Evolutionary conservation across 164 flowering plant genomes (phyloP).

Genomic region (Tinospora cordifolia): DNA sequence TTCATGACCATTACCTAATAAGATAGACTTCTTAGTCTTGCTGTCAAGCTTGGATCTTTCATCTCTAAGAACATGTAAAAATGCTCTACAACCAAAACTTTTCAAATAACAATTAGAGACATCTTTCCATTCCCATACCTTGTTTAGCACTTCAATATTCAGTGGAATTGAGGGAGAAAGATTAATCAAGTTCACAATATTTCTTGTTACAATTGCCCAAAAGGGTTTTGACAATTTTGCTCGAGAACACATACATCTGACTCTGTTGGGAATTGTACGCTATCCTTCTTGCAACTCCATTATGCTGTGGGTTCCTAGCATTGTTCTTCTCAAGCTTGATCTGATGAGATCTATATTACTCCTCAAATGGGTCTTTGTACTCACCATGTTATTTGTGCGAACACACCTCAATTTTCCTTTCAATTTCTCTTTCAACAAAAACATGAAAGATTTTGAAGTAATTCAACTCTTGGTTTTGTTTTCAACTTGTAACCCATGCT

Average conservation of each 20-base stretch:
- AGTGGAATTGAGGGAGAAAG: background rate
- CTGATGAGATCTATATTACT: constrained; percentile 9
- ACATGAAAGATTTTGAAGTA: constrained; percentile 10
- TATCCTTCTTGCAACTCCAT: background rate
- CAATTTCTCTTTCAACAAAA: constrained; percentile 12
- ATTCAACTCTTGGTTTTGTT: constrained; percentile 13
- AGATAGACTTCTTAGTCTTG: background rate
- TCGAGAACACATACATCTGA: background rate
- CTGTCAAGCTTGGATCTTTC: background rate
- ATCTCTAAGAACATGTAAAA: background rate
- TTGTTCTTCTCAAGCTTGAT: constrained; percentile 8
- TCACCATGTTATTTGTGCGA: constrained; percentile 12
- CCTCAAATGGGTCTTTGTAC: constrained; percentile 6
- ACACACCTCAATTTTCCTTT: constrained; percentile 10
- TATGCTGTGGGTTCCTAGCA: background rate
- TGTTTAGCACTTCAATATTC: background rate
- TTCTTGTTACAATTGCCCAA: background rate
- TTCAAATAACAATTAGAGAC: background rate
- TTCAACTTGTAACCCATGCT: background rate
- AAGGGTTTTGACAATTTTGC: background rate
- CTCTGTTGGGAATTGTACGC: background rate
- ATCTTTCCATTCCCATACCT: background rate
- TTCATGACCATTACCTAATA: background rate
- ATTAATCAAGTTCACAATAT: background rate
- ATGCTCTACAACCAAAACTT: background rate